Base-by-base conservation (phyloP, 2,329 filamentous ascomycete genomes). In the Cladosporium sp. region DNA sequence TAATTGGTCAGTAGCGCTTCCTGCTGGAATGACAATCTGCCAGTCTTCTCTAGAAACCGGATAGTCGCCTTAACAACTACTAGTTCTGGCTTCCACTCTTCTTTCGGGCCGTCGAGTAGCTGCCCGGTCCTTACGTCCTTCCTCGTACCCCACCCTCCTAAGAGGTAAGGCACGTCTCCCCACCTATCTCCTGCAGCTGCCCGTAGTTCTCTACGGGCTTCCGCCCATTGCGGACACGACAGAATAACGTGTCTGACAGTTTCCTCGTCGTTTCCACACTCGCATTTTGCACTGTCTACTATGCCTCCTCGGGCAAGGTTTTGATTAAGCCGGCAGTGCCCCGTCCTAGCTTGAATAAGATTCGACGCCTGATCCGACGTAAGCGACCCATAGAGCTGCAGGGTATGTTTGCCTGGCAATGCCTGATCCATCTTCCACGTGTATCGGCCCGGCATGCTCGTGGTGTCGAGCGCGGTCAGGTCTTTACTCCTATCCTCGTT, bases 301-400 rank as follows among this genome's bases (percentile, higher is more conserved):
- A 48, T 21, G n/a, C 58, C 26, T 21, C 16, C 28, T 21, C 58
- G 21, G 23, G 58, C 23, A 13, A 63, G 0, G 49, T 46, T 58
- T n/a, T 32, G 16, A 36, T 58, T 57, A 10, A 64, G 36, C 10
- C 46, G 62, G 23, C 21, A 36, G 36, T 64, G 62, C n/a, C 53
- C 62, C 26, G 53, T 48, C 34, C 62, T 36, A 11, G 61, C 61
- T 30, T 64, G 34, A 21, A 58, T 51, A 4, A 64, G 61, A 18
- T 34, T 64, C 30, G 23, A 28, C 34, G 23, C 36, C 25, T 34
- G n/a, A 13, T 60, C 58, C n/a, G 67, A 82, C 72, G 85, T 74
- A 86, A 84, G 75, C 83, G 81, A 68, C 96, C 92, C 77, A 96
- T 92, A 92, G 92, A 97, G 72, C 87, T 25, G n/a, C 14, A 64